These are phyloP conservation scores for Talaromyces atroroseus DNA, from an alignment of 2,329 filamentous ascomycete species.

Conservation along the genomic window DNA sequence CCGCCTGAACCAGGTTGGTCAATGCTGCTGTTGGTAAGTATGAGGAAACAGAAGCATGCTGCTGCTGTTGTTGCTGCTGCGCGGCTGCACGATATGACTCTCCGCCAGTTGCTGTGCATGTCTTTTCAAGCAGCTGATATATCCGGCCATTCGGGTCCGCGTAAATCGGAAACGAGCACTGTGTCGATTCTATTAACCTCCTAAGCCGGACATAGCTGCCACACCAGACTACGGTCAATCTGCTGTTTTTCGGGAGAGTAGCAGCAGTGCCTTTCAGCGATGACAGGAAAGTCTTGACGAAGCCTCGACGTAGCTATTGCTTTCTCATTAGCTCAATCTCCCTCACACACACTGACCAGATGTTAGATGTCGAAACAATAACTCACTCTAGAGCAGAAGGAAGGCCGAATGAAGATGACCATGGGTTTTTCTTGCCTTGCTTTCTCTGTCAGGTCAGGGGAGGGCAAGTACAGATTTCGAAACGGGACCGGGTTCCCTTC, in stretches of 20 bases:
- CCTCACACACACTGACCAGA: no score
- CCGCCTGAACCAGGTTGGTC: constrained; percentile 41
- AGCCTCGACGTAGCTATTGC: constrained; percentile 46
- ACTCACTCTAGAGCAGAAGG: constrained; percentile 68
- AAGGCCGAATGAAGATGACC: constrained; percentile 70
- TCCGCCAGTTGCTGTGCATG: constrained; percentile 57
- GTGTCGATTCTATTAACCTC: constrained; percentile 58
- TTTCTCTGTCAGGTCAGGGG: constrained; percentile 28
- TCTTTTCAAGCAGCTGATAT: constrained; percentile 65
- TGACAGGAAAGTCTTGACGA: constrained; percentile 2
- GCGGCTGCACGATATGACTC: background rate
- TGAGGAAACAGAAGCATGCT: background rate
- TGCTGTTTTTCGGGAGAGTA: constrained; percentile 49
- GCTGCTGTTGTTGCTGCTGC: background rate
- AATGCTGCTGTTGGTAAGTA: constrained; percentile 42
- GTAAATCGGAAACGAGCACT: constrained; percentile 69
- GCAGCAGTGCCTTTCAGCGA: constrained; percentile 20
- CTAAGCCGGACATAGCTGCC: constrained; percentile 64
- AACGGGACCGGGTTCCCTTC: constrained; percentile 58
- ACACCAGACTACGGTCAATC: constrained; percentile 66
- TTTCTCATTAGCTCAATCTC: constrained; percentile 67
- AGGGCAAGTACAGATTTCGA: constrained; percentile 51
- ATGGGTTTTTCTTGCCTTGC: constrained; percentile 47
- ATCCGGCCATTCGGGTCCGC: constrained; percentile 65
- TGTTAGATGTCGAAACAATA: background rate